phyloP scores from a whole-genome alignment of 306 rosid genomes.

The Cucumis cinereus region DNA sequence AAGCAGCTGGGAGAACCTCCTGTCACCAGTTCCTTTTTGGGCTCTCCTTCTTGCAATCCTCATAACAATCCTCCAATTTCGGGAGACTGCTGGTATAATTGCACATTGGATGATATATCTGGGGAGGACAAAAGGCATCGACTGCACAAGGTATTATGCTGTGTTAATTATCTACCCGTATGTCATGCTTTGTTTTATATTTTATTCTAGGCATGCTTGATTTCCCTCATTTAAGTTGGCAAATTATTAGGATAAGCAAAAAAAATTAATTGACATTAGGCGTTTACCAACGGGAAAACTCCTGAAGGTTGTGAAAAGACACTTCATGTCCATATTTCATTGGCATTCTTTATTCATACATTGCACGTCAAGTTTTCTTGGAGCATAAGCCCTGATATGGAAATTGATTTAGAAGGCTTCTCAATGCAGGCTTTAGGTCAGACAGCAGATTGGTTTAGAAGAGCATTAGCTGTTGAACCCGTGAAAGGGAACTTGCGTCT shows the following conservation, averaged over 20 bases:
- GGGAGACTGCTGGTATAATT: conserved; percentile 98
- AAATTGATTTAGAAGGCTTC: conserved; percentile 16
- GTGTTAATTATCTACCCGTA: background rate
- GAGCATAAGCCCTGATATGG: background rate
- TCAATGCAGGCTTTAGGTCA: conserved; percentile 76
- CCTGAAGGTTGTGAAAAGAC: background rate
- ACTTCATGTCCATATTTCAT: background rate
- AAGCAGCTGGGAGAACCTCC: conserved; percentile 92
- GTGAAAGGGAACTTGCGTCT: conserved; percentile 87
- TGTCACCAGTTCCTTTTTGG: conserved; percentile 24
- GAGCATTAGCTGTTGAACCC: conserved; percentile 91
- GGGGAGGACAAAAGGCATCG: conserved; percentile 74
- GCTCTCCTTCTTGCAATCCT: conserved; percentile 74
- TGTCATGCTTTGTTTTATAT: background rate
- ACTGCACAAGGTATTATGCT: conserved; percentile 59
- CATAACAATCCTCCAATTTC: conserved; percentile 58
- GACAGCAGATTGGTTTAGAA: conserved; percentile 90
- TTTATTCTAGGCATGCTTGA: conserved; percentile 1
- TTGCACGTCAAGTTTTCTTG: background rate
- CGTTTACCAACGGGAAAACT: background rate
- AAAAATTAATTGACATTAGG: background rate
- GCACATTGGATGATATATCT: conserved; percentile 85
- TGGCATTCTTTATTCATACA: background rate
- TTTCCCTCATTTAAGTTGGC: background rate
- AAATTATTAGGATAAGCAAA: background rate